Percentiles rank a stretch among this genome's conserved stretches.
phyloP scores from a whole-genome alignment of 2,329 filamentous ascomycete species.

The Venturia pyrina region DNA sequence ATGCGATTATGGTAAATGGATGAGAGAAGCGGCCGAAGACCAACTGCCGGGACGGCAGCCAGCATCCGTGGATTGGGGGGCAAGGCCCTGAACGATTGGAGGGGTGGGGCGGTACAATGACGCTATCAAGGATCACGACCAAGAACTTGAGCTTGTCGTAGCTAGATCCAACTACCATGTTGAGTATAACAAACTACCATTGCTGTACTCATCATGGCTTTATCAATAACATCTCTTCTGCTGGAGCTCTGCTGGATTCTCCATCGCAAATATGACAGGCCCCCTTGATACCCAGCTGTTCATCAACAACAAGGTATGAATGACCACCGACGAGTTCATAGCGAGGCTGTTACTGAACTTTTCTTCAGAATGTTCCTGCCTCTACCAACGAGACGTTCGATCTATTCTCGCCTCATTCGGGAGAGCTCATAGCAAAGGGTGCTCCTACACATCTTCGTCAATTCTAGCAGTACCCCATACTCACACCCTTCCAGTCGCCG shows the following conservation, averaged over 20 bases:
- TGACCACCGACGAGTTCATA: neutral
- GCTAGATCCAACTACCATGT: neutral
- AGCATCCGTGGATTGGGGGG: neutral
- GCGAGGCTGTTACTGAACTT: neutral
- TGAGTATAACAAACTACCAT: neutral
- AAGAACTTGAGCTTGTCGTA: neutral
- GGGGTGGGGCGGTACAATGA: neutral
- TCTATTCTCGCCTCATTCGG: constrained; percentile 2
- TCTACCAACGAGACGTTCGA: constrained; percentile 8
- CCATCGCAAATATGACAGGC: neutral
- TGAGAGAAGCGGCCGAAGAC: neutral
- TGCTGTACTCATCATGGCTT: neutral
- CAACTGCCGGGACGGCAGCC: neutral
- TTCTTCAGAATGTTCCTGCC: neutral
- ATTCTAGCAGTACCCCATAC: neutral
- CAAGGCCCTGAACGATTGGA: neutral
- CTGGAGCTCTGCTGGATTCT: no score
- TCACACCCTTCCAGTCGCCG: constrained; percentile 1
- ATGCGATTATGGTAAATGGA: neutral
- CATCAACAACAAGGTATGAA: constrained; percentile 10
- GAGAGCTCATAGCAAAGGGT: constrained; percentile 6
- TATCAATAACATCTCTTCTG: neutral
- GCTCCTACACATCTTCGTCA: neutral
- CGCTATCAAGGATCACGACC: neutral
- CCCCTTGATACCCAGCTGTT: constrained; percentile 2